Base-by-base conservation (phyloP, 805 yeast species). In the Wickerhamiella brachini region DNA sequence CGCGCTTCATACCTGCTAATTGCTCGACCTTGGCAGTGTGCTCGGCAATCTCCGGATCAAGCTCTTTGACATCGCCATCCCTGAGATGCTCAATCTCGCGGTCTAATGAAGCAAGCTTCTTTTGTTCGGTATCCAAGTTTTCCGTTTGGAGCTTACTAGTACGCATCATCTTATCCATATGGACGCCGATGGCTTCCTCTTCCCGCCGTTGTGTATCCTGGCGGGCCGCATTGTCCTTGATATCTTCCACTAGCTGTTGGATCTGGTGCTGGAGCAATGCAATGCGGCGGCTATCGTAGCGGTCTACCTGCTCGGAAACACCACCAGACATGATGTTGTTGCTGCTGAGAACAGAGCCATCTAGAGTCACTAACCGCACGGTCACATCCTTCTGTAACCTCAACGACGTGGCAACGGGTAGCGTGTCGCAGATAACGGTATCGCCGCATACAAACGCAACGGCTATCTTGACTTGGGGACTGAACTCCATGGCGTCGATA, bases 261-360 rank as follows among this genome's bases (percentile, higher is more conserved):
- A 52, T 48, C 29, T 54, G 52, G 8, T 58, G 50, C 26, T 57
- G 57, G 39, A 58, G 41, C 8, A 51, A 21, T 1, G 56, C 59
- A 5, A 55, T 44, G 1, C 56, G 24, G 6, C 60, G 48, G 15
- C 53, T 59, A 9, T 57, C 55, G 22, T 47, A 53, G 1, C 55
- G 49, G 31, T 49, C 49, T 17, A 23, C 17, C 5, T 46, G 20
- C 17, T 44, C 48, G 1, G 45, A 21, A 2, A 42, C 68, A 57
- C 97, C 97, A 64, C 97, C 97, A 8, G 97, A 83, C 95, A 93
- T 86, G 38, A 88, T 71, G 6, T 95, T 95, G 4, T 90, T 81
- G 59, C 79, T 80, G 62, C 86, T 87, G 46, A 93, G 84, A 29
- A 88, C 71, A 0, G 90, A 78, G 1, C 98, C 98, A 48, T 86